phyloP scores from a whole-genome alignment of 768 basidiomycete species.

The Kwoniella botswanensis region DNA sequence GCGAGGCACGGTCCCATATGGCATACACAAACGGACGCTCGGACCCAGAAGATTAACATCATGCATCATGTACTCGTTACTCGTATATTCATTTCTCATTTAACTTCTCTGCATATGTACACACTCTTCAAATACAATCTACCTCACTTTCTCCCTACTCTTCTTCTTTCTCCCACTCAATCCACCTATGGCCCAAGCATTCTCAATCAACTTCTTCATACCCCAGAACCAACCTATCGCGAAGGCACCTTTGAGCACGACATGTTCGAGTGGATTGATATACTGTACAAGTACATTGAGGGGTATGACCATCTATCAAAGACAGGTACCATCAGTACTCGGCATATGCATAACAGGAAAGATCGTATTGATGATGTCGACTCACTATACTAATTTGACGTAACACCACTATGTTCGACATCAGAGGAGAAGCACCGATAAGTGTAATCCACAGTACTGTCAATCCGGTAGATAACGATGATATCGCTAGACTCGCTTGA shows the following conservation, averaged over 20 bases:
- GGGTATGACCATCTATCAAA: neutral
- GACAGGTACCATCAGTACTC: neutral
- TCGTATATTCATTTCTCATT: too few species aligned
- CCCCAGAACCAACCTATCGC: constrained; percentile 86
- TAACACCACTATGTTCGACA: neutral
- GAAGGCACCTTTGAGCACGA: constrained; percentile 82
- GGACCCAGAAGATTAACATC: too few species aligned
- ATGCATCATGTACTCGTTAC: too few species aligned
- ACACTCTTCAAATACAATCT: neutral
- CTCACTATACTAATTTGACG: constrained; percentile 64
- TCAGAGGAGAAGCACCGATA: constrained; percentile 10
- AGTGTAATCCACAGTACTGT: neutral
- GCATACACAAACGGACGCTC: too few species aligned
- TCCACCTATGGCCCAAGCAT: constrained; percentile 68
- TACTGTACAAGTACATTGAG: constrained; percentile 61
- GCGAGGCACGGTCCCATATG: too few species aligned
- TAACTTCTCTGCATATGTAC: neutral
- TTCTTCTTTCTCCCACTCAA: constrained; percentile 22
- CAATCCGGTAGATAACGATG: neutral
- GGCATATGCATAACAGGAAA: neutral
- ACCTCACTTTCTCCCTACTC: neutral
- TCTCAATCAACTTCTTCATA: constrained; percentile 77
- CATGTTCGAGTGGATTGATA: constrained; percentile 84
- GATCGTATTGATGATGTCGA: constrained; percentile 65
- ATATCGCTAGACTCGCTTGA: neutral